These are phyloP conservation scores for Scedosporium apiospermum DNA, from an alignment of 2,329 filamentous ascomycete genomes.

Conservation along the genomic window DNA sequence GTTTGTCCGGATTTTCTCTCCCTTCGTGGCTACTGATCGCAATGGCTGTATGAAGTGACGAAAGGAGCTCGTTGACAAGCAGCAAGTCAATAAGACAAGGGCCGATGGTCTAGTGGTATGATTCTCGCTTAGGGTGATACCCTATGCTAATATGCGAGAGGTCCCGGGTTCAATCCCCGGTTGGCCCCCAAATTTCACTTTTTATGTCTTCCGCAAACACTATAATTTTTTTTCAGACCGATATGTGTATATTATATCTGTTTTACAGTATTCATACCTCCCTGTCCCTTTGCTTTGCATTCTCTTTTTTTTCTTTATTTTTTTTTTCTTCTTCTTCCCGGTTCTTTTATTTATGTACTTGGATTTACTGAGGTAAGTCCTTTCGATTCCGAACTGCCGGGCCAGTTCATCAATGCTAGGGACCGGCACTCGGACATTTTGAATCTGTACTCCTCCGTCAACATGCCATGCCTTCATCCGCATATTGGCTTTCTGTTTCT, in stretches of 20 bases:
- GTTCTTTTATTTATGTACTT: no score
- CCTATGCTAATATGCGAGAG: background rate
- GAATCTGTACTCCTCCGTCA: no score
- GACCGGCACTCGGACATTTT: no score
- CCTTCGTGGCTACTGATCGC: background rate
- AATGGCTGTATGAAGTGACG: background rate
- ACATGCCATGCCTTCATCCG: no score
- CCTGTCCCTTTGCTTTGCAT: background rate
- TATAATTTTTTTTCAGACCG: background rate
- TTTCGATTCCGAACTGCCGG: no score
- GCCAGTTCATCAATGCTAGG: no score
- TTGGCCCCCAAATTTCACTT: background rate
- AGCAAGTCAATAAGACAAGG: background rate
- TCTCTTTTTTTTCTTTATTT: background rate
- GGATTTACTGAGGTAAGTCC: no score
- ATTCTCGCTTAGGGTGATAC: conserved; percentile 56
- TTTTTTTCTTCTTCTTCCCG: no score
- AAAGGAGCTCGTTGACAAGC: background rate
- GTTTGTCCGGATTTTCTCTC: no score
- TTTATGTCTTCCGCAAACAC: background rate
- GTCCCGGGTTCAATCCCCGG: background rate
- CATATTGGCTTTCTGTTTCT: no score
- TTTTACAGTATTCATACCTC: background rate
- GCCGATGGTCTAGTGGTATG: conserved; percentile 55
- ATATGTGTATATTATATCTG: background rate